phyloP scores from a whole-genome alignment of 495 filamentous ascomycete genomes.

The Tuber microsphaerosporum region DNA sequence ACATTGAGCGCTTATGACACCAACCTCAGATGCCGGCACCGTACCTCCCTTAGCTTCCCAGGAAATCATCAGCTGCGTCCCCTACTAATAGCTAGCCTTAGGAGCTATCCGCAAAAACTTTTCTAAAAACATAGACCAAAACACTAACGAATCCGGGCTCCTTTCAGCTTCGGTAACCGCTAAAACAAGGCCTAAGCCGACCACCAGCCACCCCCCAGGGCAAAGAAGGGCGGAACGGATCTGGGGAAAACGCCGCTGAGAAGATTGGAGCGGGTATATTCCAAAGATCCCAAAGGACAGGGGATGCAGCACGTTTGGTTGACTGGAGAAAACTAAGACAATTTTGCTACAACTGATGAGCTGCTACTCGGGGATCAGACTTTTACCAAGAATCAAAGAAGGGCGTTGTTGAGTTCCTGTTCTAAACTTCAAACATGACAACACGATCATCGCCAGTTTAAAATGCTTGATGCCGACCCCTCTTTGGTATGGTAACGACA shows the following conservation, averaged over 20 bases:
- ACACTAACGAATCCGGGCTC: neutral
- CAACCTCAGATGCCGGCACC: neutral
- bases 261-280: neutral
- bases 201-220: neutral
- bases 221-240: neutral
- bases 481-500: neutral
- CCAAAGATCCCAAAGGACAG: neutral
- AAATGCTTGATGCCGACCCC: neutral
- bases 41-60: neutral
- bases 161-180: neutral
- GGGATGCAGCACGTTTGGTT: neutral
- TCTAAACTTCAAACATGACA: neutral
- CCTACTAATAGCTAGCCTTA: neutral
- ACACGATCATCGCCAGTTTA: neutral
- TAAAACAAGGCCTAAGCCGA: neutral
- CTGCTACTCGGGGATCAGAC: neutral
- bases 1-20: neutral
- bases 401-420: neutral
- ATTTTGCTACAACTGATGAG: neutral
- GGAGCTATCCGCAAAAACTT: neutral
- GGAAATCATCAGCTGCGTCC: neutral
- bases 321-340: neutral
- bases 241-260: neutral
- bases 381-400: neutral
- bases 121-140: neutral